Evolutionary conservation across 1,284 basidiomycete species (phyloP).

Genomic region (Cystobasidium pallidum): DNA sequence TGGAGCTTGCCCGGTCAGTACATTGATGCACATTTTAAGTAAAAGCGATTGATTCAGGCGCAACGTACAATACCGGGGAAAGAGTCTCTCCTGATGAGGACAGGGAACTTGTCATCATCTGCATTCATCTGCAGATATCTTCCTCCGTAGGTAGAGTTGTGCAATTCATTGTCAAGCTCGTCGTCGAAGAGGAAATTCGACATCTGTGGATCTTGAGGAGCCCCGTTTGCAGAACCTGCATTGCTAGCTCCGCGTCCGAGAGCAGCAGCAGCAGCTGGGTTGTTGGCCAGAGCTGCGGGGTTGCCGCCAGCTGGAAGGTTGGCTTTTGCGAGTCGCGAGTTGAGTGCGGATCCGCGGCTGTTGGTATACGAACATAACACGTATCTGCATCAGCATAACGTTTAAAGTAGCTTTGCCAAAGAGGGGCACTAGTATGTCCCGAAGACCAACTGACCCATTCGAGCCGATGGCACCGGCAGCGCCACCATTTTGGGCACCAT

Average conservation of each 20-base stretch:
- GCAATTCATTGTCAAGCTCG: conserved; percentile 85
- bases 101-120: conserved; percentile 82
- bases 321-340: conserved; percentile 39
- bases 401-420: no score
- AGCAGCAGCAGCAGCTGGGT: conserved; percentile 33
- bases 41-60: background rate
- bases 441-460: conserved; percentile 18
- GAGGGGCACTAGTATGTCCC: background rate
- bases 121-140: conserved; percentile 80
- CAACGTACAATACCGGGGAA: conserved; percentile 67
- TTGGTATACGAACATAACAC: background rate
- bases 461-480: conserved; percentile 36
- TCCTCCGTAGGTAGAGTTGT: conserved; percentile 72
- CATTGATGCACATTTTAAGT: background rate
- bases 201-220: conserved; percentile 35
- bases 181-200: conserved; percentile 77
- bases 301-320: conserved; percentile 27
- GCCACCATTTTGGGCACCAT: conserved; percentile 42
- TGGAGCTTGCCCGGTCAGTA: background rate
- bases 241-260: conserved; percentile 21
- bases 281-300: conserved; percentile 33
- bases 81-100: conserved; percentile 58
- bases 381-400: no score
- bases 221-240: conserved; percentile 23
- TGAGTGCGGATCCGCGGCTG: conserved; percentile 29